Conservation (phyloP, 352 stramenopile species). For the Pythium angustatum region DNA sequence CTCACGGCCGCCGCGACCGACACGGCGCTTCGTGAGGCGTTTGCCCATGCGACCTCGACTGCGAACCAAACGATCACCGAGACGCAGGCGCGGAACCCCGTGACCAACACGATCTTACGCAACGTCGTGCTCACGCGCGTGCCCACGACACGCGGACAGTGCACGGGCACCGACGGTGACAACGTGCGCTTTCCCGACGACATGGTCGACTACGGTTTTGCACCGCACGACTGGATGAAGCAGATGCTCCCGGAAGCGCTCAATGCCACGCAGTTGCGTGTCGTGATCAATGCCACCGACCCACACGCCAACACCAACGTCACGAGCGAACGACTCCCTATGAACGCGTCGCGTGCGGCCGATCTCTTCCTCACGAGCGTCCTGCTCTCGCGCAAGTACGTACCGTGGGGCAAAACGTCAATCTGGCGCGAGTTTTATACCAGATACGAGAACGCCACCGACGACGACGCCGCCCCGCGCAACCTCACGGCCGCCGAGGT, state of each 20-base stretch:
- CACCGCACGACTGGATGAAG: conserved; percentile 10
- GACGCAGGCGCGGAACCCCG: neutral
- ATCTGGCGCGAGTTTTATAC: neutral
- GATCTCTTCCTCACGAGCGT: conserved; percentile 8
- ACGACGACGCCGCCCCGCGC: neutral
- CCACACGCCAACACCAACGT: neutral
- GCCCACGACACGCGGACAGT: neutral
- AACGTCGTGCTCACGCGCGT: conserved; percentile 1
- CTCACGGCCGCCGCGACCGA: neutral
- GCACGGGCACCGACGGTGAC: neutral
- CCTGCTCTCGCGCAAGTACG: neutral
- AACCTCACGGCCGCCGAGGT: neutral
- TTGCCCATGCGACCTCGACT: neutral
- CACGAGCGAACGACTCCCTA: neutral
- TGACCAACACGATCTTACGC: conserved; percentile 15
- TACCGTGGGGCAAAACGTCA: neutral
- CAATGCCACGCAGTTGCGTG: neutral
- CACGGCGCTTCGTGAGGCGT: neutral
- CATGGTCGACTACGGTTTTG: conserved; percentile 7
- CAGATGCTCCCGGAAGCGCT: conserved; percentile 2
- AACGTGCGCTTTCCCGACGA: neutral
- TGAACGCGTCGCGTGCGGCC: conserved; percentile 3
- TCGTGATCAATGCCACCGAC: neutral
- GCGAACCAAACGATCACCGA: neutral
- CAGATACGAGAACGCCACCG: neutral